These are phyloP conservation scores for Salix dunnii DNA, from an alignment of 345 rosid species.

Conservation along the genomic window DNA sequence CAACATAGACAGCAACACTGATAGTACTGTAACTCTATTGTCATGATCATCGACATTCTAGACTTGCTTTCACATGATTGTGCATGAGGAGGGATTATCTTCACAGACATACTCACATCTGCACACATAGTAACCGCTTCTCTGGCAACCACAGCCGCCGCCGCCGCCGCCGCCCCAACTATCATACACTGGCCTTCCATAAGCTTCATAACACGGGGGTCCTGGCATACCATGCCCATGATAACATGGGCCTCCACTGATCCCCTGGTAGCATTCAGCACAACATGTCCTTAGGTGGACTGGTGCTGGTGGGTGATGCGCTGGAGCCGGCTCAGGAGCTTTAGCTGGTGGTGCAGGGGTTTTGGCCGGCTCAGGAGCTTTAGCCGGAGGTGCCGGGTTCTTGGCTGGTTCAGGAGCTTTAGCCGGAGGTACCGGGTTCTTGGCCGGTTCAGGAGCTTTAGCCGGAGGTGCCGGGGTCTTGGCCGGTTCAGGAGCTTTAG, in stretches of 20 bases:
- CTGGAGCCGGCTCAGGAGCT: neutral
- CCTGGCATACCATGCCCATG: neutral
- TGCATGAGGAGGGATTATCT: constrained; percentile 51
- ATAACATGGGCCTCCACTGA: constrained; percentile 22
- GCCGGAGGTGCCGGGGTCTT: neutral
- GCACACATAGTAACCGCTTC: constrained; percentile 13
- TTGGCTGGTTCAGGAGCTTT: no score
- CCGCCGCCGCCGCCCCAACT: constrained; percentile 20
- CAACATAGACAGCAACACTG: no score
- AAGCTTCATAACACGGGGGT: neutral
- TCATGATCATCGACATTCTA: no score
- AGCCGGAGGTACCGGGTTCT: neutral
- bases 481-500: neutral
- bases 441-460: neutral
- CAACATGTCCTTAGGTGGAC: constrained; percentile 16
- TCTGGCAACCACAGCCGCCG: constrained; percentile 8
- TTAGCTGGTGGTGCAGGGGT: neutral
- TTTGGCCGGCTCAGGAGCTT: neutral
- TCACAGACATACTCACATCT: constrained; percentile 41
- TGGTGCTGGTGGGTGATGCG: neutral
- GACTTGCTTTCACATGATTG: constrained; percentile 42
- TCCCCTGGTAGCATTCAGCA: constrained; percentile 24
- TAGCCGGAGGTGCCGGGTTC: constrained; percentile 2
- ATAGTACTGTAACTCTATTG: no score
- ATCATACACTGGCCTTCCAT: constrained; percentile 32